Conservation (phyloP, 2,329 filamentous ascomycete species). For the Beauveria rudraprayagi region DNA sequence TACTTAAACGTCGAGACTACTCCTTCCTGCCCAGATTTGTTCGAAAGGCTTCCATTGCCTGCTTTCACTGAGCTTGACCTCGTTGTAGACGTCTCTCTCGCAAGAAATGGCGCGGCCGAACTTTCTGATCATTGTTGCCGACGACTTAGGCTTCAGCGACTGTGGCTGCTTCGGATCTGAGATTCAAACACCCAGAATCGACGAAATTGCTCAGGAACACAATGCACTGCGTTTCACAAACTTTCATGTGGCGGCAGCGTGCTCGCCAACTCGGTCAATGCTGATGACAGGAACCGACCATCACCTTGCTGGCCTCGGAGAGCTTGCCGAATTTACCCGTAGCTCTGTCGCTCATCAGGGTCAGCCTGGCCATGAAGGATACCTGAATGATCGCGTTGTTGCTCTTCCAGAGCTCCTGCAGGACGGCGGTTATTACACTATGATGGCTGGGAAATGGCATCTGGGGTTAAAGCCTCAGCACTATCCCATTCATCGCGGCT, state of each 20-base stretch:
- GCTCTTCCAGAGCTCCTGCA: conserved; percentile 21
- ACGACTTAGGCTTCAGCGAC: conserved; percentile 27
- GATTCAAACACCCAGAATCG: conserved; percentile 25
- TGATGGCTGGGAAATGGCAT: conserved; percentile 26
- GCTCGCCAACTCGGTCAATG: conserved; percentile 58
- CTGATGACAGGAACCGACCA: conserved; percentile 50
- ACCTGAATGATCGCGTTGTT: conserved; percentile 23
- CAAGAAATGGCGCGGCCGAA: conserved; percentile 21
- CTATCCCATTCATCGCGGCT: conserved; percentile 43
- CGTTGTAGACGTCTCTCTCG: background rate
- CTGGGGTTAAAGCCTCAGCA: conserved; percentile 30
- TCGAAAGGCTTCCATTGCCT: background rate
- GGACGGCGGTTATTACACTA: conserved; percentile 24
- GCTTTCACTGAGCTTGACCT: background rate
- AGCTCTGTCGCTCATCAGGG: conserved; percentile 10
- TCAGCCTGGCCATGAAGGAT: conserved; percentile 24
- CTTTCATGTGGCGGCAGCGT: conserved; percentile 57
- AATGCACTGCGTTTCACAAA: conserved; percentile 52
- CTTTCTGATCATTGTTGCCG: conserved; percentile 27
- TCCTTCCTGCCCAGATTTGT: background rate
- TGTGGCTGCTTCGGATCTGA: conserved; percentile 24
- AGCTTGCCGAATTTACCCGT: conserved; percentile 36
- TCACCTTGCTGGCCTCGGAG: conserved; percentile 45
- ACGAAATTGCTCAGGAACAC: conserved; percentile 27
- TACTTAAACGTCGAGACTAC: background rate